Evolutionary conservation across 73 alveolate species (phyloP), one percentile per base, ranked within the genome.

Genomic region (Breviolum minutum): DNA sequence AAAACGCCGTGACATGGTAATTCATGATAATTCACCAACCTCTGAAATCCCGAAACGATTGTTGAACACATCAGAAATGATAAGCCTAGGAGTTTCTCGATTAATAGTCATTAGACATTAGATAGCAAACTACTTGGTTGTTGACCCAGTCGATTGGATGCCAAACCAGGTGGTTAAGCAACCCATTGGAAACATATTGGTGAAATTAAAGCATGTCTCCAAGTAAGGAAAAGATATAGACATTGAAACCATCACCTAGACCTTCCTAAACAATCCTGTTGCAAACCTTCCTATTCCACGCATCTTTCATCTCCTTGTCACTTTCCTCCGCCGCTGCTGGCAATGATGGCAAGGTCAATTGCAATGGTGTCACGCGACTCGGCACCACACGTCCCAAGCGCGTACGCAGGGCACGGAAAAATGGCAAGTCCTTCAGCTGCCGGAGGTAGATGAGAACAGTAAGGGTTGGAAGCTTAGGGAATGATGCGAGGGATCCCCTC

Each of bases 341-440:
- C 48, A 94, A 74, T 61, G 99, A 77, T 14, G 99, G 99, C 71
- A 94, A 12, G 22, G 17, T 40, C 86, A 94, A 22, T 22, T 64
- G 94, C 61, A 94, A 85, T 11, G 94, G 99, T 71, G 64, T 54
- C 74, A 80, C 99, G 29, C 85, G 81, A 61, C 16, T 14, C 22
- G 95, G 95, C 71, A 88, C 83, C 73, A 30, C 69, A 4, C 92
- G 69, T 2, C 86, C 99, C 61, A 68, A 48, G 71, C 99, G 91
- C 20, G 99, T 83, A 70, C 64, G 86, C 62, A 80, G 76, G n/a
- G 99, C 99, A 7, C 94, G 94, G 99, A 94, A 94, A 73, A 94
- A 94, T 24, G 99, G 99, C 86, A 94, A 73, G 63, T 94, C 98
- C 88, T 80, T 40, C 54, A 3, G 3, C 54, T 3, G 54, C 54